Percentiles rank a stretch among this genome's conserved stretches.
These are phyloP conservation scores for Phytophthora pisi DNA, from an alignment of 352 stramenopile genomes.

Conservation along the genomic window DNA sequence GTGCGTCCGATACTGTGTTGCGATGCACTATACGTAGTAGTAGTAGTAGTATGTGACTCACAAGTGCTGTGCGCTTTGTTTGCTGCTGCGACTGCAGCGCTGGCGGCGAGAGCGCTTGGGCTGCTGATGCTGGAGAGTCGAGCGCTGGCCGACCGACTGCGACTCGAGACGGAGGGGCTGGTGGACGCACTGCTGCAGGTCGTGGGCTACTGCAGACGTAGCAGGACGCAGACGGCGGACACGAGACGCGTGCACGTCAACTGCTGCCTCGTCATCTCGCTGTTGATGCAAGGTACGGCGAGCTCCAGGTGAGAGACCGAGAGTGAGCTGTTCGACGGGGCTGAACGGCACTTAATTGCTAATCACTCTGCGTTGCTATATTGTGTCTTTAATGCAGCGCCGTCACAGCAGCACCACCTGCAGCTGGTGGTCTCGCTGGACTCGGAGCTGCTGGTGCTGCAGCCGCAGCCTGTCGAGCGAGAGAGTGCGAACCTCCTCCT, in stretches of 20 bases:
- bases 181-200: slow-evolving; percentile 80
- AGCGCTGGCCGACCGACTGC: slow-evolving; percentile 43
- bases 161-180: slow-evolving; percentile 67
- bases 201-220: slow-evolving; percentile 61
- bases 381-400: slow-evolving; percentile 15
- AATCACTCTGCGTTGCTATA: neutral
- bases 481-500: slow-evolving; percentile 56
- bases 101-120: slow-evolving; percentile 69
- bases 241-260: slow-evolving; percentile 79
- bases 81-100: slow-evolving; percentile 28
- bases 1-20: slow-evolving; percentile 5
- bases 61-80: neutral
- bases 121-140: slow-evolving; percentile 59
- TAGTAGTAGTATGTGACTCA: neutral
- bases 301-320: slow-evolving; percentile 18
- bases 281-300: slow-evolving; percentile 71
- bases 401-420: slow-evolving; percentile 34
- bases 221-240: slow-evolving; percentile 54
- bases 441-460: slow-evolving; percentile 70
- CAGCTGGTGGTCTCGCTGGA: slow-evolving; percentile 70
- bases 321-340: neutral
- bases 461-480: slow-evolving; percentile 44
- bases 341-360: neutral
- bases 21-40: too few relatives aligned
- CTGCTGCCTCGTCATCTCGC: slow-evolving; percentile 84